Conservation (phyloP, 768 basidiomycete genomes). For the Arthromyces matolae region DNA sequence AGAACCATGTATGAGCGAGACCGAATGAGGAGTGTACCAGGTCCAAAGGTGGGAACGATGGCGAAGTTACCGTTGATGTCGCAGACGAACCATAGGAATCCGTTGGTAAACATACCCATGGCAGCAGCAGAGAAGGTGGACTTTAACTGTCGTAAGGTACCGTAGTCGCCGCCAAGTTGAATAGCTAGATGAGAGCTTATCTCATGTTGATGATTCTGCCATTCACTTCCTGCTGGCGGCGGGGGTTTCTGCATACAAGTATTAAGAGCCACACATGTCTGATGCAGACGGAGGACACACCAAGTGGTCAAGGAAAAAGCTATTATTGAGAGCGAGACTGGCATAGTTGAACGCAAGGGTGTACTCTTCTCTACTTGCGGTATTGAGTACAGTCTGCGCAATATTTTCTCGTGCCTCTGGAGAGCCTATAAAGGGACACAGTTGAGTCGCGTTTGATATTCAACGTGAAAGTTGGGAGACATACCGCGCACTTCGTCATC, state of each 20-base stretch:
- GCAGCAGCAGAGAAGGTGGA: conserved; percentile 74
- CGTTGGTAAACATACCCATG: conserved; percentile 72
- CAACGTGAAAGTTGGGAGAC: too few relatives aligned
- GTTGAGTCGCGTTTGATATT: too few relatives aligned
- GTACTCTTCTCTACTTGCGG: conserved; percentile 53
- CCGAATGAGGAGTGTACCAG: conserved; percentile 82
- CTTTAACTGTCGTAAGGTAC: conserved; percentile 64
- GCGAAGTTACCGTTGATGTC: conserved; percentile 58
- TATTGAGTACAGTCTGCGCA: conserved; percentile 67
- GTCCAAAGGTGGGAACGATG: conserved; percentile 82
- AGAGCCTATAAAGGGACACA: conserved; percentile 42
- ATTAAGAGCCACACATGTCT: conserved; percentile 5
- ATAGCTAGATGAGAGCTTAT: conserved; percentile 31
- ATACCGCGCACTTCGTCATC: conserved; percentile 73
- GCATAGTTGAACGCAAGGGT: conserved; percentile 87
- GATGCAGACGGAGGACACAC: conserved; percentile 45
- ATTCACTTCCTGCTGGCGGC: conserved; percentile 27
- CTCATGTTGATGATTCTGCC: conserved; percentile 32
- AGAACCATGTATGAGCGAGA: conserved; percentile 41
- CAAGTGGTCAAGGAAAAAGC: conserved; percentile 85
- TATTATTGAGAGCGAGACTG: conserved; percentile 89
- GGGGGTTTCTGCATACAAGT: conserved; percentile 37
- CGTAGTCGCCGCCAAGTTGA: conserved; percentile 49
- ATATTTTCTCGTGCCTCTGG: conserved; percentile 54
- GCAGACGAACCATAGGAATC: conserved; percentile 86